Evolutionary conservation across 345 rosid genomes (phyloP).

Genomic region (Eutrema heterophyllum): DNA sequence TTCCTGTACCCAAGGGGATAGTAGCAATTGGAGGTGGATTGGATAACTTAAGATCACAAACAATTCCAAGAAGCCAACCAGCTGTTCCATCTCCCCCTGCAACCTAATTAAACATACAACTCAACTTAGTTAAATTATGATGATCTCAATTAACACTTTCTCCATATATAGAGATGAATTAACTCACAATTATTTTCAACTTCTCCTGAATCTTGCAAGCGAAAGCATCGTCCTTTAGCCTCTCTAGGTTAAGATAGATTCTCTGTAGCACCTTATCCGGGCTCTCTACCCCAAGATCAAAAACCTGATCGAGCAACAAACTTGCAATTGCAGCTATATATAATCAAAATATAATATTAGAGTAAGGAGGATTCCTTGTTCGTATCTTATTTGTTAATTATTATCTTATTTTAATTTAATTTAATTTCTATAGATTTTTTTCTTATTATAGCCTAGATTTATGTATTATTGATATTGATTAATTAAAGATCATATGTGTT

Average conservation of each 20-base stretch:
- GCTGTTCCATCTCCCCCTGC: conserved; percentile 97
- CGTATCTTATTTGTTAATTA: neutral
- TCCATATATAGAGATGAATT: neutral
- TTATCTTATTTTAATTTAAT: neutral
- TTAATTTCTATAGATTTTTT: neutral
- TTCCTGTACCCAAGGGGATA: conserved; percentile 88
- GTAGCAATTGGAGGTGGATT: conserved; percentile 89
- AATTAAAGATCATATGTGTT: neutral
- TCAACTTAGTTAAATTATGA: neutral
- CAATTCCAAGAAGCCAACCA: conserved; percentile 92
- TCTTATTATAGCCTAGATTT: neutral
- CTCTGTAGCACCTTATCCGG: conserved; percentile 58
- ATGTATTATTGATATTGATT: neutral
- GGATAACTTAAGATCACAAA: conserved; percentile 70
- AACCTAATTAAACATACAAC: conserved; percentile 4
- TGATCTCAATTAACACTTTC: neutral
- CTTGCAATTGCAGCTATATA: neutral
- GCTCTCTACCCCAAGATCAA: conserved; percentile 64
- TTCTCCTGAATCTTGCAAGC: conserved; percentile 46
- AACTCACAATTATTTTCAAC: conserved; percentile 68
- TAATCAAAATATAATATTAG: neutral
- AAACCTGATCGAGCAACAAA: conserved; percentile 45
- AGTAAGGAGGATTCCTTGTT: neutral
- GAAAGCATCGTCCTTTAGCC: conserved; percentile 44
- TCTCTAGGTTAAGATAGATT: conserved; percentile 59